phyloP scores from a whole-genome alignment of 805 yeast genomes.

The Saturnispora serradocipensis region DNA sequence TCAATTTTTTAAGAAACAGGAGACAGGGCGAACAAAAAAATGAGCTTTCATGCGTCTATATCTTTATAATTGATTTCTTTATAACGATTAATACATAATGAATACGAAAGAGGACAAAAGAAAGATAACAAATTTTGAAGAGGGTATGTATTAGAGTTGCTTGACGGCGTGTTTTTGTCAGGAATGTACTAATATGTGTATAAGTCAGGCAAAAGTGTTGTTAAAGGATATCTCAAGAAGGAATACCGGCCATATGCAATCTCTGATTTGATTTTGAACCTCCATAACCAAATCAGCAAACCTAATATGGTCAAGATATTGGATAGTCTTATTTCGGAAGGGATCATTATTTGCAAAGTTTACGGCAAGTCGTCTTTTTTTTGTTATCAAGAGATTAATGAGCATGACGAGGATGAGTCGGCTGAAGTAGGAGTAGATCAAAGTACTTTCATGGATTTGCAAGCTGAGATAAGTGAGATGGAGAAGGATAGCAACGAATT shows the following conservation, averaged over 20 bases:
- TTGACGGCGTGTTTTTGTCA: too few relatives aligned
- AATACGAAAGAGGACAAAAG: slow-evolving; percentile 1
- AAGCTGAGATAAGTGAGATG: neutral
- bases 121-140: slow-evolving; percentile 9
- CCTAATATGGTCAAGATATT: slow-evolving; percentile 28
- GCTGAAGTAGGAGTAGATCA: slow-evolving; percentile 4
- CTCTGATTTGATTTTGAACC: slow-evolving; percentile 36
- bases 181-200: neutral
- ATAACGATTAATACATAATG: neutral
- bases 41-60: neutral
- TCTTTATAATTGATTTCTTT: neutral
- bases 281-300: slow-evolving; percentile 34
- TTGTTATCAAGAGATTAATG: slow-evolving; percentile 29
- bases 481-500: neutral
- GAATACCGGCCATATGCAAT: slow-evolving; percentile 42
- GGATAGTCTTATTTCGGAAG: slow-evolving; percentile 28
- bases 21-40: neutral
- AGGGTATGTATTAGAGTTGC: slow-evolving; percentile 12
- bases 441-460: neutral
- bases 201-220: slow-evolving; percentile 6
- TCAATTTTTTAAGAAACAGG: neutral
- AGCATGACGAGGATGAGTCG: neutral
- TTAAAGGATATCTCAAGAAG: slow-evolving; percentile 28
- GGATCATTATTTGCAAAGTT: slow-evolving; percentile 29
- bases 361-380: slow-evolving; percentile 39